Evolutionary conservation across 2,329 filamentous ascomycete genomes (phyloP).

Genomic region (Knoxdaviesia proteae): DNA sequence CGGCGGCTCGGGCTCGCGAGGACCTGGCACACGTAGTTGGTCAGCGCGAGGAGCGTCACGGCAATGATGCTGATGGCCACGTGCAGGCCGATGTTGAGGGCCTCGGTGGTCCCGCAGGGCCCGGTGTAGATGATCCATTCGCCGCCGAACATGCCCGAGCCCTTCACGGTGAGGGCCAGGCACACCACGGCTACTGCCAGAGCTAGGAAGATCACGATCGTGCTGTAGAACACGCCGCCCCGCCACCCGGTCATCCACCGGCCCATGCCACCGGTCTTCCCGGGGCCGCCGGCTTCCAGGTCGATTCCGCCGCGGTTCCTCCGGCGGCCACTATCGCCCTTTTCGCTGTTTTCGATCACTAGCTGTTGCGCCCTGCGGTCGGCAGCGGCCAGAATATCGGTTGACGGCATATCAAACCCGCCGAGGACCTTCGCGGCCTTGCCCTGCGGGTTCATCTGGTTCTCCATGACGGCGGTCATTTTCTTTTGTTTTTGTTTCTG

Average conservation of each 20-base stretch:
- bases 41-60: slow-evolving; percentile 22
- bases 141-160: slow-evolving; percentile 13
- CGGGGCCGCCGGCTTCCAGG: slow-evolving; percentile 6
- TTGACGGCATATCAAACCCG: too few relatives aligned
- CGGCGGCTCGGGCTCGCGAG: slow-evolving; percentile 29
- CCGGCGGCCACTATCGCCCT: slow-evolving; percentile 2
- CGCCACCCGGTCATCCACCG: slow-evolving; percentile 22
- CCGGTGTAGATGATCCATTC: slow-evolving; percentile 18
- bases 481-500: too few relatives aligned
- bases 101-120: slow-evolving; percentile 15
- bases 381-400: not conserved
- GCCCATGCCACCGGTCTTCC: slow-evolving; percentile 9
- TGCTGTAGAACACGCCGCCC: slow-evolving; percentile 22
- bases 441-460: too few relatives aligned
- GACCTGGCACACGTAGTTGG: slow-evolving; percentile 33
- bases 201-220: slow-evolving; percentile 17
- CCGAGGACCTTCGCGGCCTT: too few relatives aligned
- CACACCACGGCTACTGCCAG: slow-evolving; percentile 17
- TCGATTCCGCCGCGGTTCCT: not conserved
- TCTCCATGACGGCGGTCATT: too few relatives aligned
- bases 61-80: slow-evolving; percentile 22
- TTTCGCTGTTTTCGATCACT: not conserved
- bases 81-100: slow-evolving; percentile 20
- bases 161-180: slow-evolving; percentile 16
- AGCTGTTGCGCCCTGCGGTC: too few relatives aligned